phyloP scores from a whole-genome alignment of 2,329 filamentous ascomycete genomes.

The Calonectria montana region DNA sequence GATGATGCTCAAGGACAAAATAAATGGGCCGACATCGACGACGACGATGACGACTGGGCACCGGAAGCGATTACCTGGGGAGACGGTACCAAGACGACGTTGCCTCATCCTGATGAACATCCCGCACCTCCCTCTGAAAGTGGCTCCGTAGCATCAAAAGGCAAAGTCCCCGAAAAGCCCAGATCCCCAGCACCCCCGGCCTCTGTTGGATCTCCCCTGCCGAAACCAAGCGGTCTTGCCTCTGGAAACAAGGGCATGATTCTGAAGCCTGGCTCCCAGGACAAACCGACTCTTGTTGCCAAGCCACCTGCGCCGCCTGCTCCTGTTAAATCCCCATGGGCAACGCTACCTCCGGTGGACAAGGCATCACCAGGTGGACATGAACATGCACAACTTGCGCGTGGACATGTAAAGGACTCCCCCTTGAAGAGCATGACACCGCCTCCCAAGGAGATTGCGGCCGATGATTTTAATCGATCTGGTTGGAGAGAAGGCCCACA shows the following conservation, averaged over 20 bases:
- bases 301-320: slow-evolving; percentile 76
- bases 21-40: slow-evolving; percentile 92
- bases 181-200: slow-evolving; percentile 56
- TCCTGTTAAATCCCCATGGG: slow-evolving; percentile 92
- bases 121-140: slow-evolving; percentile 44
- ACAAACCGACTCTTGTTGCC: slow-evolving; percentile 78
- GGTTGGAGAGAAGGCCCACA: slow-evolving; percentile 80
- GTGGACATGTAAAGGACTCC: slow-evolving; percentile 67
- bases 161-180: slow-evolving; percentile 53
- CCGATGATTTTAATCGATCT: slow-evolving; percentile 90
- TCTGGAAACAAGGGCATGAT: slow-evolving; percentile 69
- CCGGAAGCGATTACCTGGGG: slow-evolving; percentile 89
- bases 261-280: slow-evolving; percentile 71
- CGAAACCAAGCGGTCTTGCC: slow-evolving; percentile 59
- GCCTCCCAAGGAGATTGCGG: slow-evolving; percentile 82
- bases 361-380: slow-evolving; percentile 75
- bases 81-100: slow-evolving; percentile 84
- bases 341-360: slow-evolving; percentile 84
- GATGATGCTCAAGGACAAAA: slow-evolving; percentile 80
- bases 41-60: slow-evolving; percentile 89
- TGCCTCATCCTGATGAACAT: slow-evolving; percentile 71
- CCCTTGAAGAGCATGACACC: slow-evolving; percentile 65
- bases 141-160: slow-evolving; percentile 36
- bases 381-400: slow-evolving; percentile 61
- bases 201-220: slow-evolving; percentile 51